Conservation (phyloP, 2,329 filamentous ascomycete genomes). For the Diaporthe batatas region DNA sequence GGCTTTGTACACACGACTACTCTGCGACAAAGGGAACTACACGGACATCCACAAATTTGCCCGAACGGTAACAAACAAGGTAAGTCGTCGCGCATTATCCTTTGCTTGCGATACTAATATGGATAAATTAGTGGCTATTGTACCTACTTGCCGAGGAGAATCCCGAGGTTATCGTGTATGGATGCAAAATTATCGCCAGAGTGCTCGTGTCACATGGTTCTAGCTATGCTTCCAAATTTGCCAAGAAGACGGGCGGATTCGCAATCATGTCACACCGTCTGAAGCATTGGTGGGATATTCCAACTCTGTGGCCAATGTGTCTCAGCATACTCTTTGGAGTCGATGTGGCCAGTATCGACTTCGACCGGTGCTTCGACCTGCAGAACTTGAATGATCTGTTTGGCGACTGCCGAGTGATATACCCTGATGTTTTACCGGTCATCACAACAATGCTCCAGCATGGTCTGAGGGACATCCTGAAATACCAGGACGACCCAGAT, state of each 20-base stretch:
- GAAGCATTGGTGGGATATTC: slow-evolving; percentile 89
- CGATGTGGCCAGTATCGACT: slow-evolving; percentile 81
- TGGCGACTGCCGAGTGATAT: slow-evolving; percentile 72
- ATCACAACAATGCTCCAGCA: slow-evolving; percentile 90
- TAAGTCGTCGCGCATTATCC: slow-evolving; percentile 55
- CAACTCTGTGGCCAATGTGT: slow-evolving; percentile 87
- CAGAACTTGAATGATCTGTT: slow-evolving; percentile 82
- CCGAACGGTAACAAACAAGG: slow-evolving; percentile 94
- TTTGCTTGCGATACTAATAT: slow-evolving; percentile 1
- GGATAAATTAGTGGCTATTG: slow-evolving; percentile 79
- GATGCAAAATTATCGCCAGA: slow-evolving; percentile 85
- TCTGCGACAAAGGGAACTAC: slow-evolving; percentile 80
- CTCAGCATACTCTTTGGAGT: slow-evolving; percentile 90
- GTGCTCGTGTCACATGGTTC: slow-evolving; percentile 86
- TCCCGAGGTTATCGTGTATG: slow-evolving; percentile 83
- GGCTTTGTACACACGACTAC: slow-evolving; percentile 80
- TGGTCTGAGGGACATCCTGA: slow-evolving; percentile 79
- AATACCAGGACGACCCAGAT: slow-evolving; percentile 71
- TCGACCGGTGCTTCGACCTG: slow-evolving; percentile 80
- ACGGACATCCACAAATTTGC: slow-evolving; percentile 87
- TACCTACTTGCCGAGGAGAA: slow-evolving; percentile 92
- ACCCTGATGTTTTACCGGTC: slow-evolving; percentile 83
- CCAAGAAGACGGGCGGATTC: slow-evolving; percentile 87
- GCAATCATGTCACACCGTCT: slow-evolving; percentile 85
- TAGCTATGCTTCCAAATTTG: slow-evolving; percentile 87